Base-by-base conservation (phyloP, 2,329 filamentous ascomycete genomes). In the Whalleya microplaca region DNA sequence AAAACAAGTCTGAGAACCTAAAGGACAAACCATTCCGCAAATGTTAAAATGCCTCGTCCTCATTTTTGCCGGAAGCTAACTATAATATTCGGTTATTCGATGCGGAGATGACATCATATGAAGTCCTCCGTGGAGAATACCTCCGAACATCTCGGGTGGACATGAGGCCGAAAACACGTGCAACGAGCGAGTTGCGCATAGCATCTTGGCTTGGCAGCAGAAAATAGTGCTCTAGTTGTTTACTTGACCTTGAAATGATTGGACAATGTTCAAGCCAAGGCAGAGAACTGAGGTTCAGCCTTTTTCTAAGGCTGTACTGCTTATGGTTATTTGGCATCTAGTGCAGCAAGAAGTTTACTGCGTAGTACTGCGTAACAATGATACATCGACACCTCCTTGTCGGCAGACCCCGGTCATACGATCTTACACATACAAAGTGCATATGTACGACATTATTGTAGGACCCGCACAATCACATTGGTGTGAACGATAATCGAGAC, bases 141-240 rank as follows among this genome's bases (percentile, higher is more conserved):
- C 41, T 57, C 50, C 52, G 51, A 57, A 48, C 45, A 53, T 19
- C 53, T 62, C 54, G 59, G 56, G 49, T 53, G 20, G 51, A 53
- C n/a, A 55, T 47, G 48, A 41, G 27, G 51, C 51, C 51, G 48
- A 51, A 37, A 46, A 14, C 10, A 41, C 29, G 46, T 37, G 40
- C 20, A 41, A 20, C 19, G 41, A 49, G 45, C 12, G 32, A 49
- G 45, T 7, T 20, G 32, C 9, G 10, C 9, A 16, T 47, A 42
- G 42, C 41, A 4, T 44, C 45, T 4, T 42, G n/a, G 21, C 45
- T 6, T 27, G 12, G 21, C 27, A 41, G 41, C 42, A 43, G 40
- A 16, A 14, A 45, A 29, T 23, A 50, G 9, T 16, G n/a, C 37
- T 42, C 6, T 2, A 45, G 21, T 19, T 2, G 18, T 27, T 18